Evolutionary conservation across 768 basidiomycete genomes (phyloP).

Genomic region (Lentinula edodes): DNA sequence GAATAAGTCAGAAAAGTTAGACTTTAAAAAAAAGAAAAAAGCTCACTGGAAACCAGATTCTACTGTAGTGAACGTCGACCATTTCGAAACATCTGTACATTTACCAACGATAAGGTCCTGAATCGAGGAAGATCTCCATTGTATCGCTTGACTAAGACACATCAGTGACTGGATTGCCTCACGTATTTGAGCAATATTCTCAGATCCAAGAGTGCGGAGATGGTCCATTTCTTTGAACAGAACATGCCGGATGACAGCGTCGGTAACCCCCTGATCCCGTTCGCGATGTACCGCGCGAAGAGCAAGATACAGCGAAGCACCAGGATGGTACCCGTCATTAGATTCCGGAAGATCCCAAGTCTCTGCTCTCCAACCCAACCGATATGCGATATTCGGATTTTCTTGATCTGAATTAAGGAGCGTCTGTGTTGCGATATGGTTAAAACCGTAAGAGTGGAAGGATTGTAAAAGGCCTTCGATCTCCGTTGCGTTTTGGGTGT

Average conservation of each 20-base stretch:
- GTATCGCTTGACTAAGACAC: conserved; percentile 71
- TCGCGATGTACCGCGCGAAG: conserved; percentile 81
- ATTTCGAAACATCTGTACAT: conserved; percentile 26
- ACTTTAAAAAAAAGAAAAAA: neutral
- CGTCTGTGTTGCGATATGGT: conserved; percentile 75
- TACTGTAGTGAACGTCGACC: conserved; percentile 41
- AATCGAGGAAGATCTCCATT: conserved; percentile 43
- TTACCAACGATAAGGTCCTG: conserved; percentile 29
- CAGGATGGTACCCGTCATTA: conserved; percentile 32
- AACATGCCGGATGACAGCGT: conserved; percentile 41
- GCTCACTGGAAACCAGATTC: conserved; percentile 63
- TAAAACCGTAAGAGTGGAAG: conserved; percentile 87
- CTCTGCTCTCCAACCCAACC: conserved; percentile 90
- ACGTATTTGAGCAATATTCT: conserved; percentile 75
- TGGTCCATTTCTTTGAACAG: conserved; percentile 58
- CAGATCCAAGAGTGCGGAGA: conserved; percentile 63
- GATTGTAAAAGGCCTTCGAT: conserved; percentile 69
- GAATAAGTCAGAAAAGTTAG: conserved; percentile 6
- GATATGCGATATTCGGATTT: conserved; percentile 54
- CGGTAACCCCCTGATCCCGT: conserved; percentile 46
- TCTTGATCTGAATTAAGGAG: conserved; percentile 32
- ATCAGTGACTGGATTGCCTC: conserved; percentile 66
- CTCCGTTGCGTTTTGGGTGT: conserved; percentile 32
- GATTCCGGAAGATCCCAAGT: conserved; percentile 90
- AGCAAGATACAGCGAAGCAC: conserved; percentile 67